These are phyloP conservation scores for Macroventuria anomochaeta DNA, from an alignment of 2,329 filamentous ascomycete genomes.

Conservation along the genomic window DNA sequence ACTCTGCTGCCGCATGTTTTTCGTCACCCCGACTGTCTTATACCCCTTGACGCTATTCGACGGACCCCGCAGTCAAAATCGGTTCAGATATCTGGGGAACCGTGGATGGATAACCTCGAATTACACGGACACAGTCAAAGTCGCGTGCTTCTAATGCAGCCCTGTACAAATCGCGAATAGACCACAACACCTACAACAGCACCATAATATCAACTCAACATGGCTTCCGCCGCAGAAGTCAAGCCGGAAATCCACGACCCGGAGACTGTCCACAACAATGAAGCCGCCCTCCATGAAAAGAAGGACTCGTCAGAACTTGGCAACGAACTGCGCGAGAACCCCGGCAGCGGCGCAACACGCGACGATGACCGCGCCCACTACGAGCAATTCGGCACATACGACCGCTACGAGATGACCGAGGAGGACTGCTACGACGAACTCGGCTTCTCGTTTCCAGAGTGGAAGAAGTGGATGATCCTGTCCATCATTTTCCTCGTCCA, in stretches of 20 bases:
- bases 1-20: not conserved
- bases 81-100: conserved; percentile 5
- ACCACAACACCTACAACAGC: not conserved
- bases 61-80: conserved; percentile 9
- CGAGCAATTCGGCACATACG: conserved; percentile 48
- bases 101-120: too few relatives aligned
- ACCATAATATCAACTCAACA: not conserved
- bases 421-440: conserved; percentile 58
- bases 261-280: conserved; percentile 22
- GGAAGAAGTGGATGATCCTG: conserved; percentile 63
- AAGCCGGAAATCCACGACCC: conserved; percentile 26
- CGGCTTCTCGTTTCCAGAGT: conserved; percentile 56
- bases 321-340: conserved; percentile 29
- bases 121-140: not conserved
- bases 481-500: conserved; percentile 61
- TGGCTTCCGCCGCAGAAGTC: conserved; percentile 13
- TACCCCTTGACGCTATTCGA: not conserved
- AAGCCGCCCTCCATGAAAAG: conserved; percentile 29
- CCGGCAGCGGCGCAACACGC: conserved; percentile 17
- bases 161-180: not conserved
- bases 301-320: conserved; percentile 31
- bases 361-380: conserved; percentile 39
- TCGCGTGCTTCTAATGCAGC: not conserved
- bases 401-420: conserved; percentile 58
- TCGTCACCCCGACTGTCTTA: not conserved